Base-by-base conservation (phyloP, 1,284 basidiomycete genomes). In the Irpex sp. region DNA sequence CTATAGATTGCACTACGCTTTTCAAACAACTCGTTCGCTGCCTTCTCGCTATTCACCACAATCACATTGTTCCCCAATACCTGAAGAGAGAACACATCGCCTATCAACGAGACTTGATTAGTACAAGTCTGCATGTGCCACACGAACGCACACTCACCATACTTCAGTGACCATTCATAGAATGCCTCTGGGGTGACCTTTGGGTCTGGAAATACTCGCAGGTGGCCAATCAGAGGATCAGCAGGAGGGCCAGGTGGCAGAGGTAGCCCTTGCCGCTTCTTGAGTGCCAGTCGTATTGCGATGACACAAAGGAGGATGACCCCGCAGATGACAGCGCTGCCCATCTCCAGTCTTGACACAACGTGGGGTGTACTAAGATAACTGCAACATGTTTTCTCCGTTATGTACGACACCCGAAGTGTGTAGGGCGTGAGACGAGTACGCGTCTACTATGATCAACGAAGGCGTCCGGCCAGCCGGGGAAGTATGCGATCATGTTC, bases 1-100 rank as follows among this genome's bases (percentile, higher is more conserved):
- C 58, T 61, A 31, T 63, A 63, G 4, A 46, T 43, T 4, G 31
- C n/a, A 4, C 53, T 54, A 31, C 62, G 61, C 21, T 63, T 61
- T 7, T 65, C 64, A 2, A 65, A 57, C 6, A 61, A 17, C 6
- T 61, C 60, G 15, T 47, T 49, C 4, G 54, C 55, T 4, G 60
- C 60, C 33, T 49, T 61, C 21, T 33, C 37, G 11, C 53, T 47
- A 51, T 61, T 61, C 3, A 61, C 5, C 15, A 61, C 46, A n/a
- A 61, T 57, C 53, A 61, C 26, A 5, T 5, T 26, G 7, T 21
- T 57, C 6, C 60, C 60, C 5, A 57, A n/a, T 3, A 61, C 55
- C 5, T 26, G 26, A 3, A 57, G 33, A 11, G 50, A 57, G 3
- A 61, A 55, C 3, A 61, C 46, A n/a, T 61, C 60, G 8, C 46